Evolutionary conservation across 768 basidiomycete species (phyloP).

Genomic region (Auriscalpium microsporum): DNA sequence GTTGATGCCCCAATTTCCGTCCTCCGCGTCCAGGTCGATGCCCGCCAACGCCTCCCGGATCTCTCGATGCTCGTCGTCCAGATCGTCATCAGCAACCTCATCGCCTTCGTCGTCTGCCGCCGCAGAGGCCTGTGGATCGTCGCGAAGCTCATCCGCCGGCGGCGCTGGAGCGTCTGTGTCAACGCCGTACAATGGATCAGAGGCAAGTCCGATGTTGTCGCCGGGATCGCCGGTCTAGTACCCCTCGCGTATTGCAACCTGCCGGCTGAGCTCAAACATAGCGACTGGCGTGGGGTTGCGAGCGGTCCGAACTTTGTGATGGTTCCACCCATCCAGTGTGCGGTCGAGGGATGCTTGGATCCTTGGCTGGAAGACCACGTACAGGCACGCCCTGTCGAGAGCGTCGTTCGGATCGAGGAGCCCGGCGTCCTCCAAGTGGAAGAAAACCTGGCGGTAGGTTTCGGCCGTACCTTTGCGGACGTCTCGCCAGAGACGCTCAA

Average conservation of each 20-base stretch:
- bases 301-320: constrained; percentile 20
- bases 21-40: background rate
- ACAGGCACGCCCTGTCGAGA: constrained; percentile 16
- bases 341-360: constrained; percentile 22
- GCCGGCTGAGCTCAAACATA: constrained; percentile 20
- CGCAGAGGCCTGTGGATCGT: too few species aligned
- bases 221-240: background rate
- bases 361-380: constrained; percentile 21
- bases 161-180: background rate
- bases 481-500: background rate
- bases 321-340: constrained; percentile 20
- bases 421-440: background rate
- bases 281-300: constrained; percentile 15
- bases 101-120: background rate
- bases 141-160: background rate
- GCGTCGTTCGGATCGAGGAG: background rate
- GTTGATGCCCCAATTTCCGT: background rate
- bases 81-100: background rate
- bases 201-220: background rate
- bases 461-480: background rate
- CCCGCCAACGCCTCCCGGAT: background rate
- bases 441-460: background rate
- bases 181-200: background rate
- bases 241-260: constrained; percentile 12
- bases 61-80: background rate